Conservation (phyloP, 1,284 basidiomycete species). For the Testicularia cyperi region DNA sequence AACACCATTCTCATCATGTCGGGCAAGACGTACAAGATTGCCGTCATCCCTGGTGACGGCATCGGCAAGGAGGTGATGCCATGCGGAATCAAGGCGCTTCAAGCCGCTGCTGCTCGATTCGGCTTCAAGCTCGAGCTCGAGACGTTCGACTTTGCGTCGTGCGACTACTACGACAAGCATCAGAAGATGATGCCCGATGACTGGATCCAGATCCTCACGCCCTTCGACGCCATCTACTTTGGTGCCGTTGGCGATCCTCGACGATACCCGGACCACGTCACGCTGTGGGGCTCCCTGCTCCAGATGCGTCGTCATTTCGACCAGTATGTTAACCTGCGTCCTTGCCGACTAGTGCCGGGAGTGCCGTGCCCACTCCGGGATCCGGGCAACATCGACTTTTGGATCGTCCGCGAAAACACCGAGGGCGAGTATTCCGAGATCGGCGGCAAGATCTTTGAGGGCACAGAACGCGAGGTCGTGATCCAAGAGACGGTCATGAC, state of each 20-base stretch:
- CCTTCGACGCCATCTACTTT: conserved; percentile 62
- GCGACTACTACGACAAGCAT: conserved; percentile 59
- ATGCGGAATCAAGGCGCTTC: conserved; percentile 12
- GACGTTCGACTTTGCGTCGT: conserved; percentile 61
- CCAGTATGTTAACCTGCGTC: conserved; percentile 67
- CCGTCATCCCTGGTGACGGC: conserved; percentile 67
- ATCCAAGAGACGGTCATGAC: conserved; percentile 65
- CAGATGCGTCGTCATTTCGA: conserved; percentile 66
- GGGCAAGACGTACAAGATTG: conserved; percentile 62
- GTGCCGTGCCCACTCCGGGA: conserved; percentile 63
- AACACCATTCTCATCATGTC: conserved; percentile 1
- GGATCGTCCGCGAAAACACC: conserved; percentile 66
- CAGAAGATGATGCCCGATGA: conserved; percentile 61
- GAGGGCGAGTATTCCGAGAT: conserved; percentile 67
- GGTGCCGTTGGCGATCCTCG: conserved; percentile 62
- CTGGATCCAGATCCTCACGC: conserved; percentile 59
- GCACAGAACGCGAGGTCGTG: conserved; percentile 60
- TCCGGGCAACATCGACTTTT: conserved; percentile 64
- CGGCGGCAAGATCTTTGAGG: conserved; percentile 63
- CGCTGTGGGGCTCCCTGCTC: conserved; percentile 24
- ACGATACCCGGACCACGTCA: conserved; percentile 25
- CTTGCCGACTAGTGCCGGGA: conserved; percentile 65
- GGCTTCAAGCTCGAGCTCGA: conserved; percentile 61
- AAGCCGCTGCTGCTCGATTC: conserved; percentile 55
- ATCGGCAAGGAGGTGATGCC: conserved; percentile 64